phyloP scores from a whole-genome alignment of 2,329 filamentous ascomycete genomes.

The Claviceps digitariae region DNA sequence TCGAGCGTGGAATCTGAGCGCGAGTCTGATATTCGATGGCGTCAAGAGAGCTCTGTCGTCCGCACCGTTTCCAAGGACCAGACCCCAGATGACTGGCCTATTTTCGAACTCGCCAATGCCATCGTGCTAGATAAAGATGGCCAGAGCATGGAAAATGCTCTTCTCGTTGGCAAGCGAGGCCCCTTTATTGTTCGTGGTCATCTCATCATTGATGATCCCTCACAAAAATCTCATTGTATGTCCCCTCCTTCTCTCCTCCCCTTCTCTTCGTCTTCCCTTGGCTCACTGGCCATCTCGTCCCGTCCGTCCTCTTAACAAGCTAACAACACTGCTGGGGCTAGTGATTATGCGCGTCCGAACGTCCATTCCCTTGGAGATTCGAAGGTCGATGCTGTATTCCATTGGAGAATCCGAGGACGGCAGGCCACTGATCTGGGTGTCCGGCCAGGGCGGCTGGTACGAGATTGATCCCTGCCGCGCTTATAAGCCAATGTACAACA shows the following conservation, averaged over 20 bases:
- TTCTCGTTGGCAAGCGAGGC: conserved; percentile 44
- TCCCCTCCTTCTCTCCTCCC: not conserved
- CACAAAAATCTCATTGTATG: conserved; percentile 23
- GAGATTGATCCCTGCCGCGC: conserved; percentile 44
- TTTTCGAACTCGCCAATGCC: conserved; percentile 47
- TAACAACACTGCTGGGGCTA: conserved; percentile 5
- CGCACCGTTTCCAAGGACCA: conserved; percentile 13
- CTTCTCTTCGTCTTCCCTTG: not conserved
- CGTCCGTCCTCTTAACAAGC: not conserved
- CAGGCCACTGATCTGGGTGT: conserved; percentile 49
- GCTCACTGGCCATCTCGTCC: no score
- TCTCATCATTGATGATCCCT: conserved; percentile 36
- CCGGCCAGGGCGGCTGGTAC: conserved; percentile 49
- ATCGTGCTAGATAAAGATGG: conserved; percentile 43
- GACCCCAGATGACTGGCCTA: conserved; percentile 40
- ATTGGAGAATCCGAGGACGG: conserved; percentile 38
- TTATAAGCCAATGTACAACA: conserved; percentile 42
- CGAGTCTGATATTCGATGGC: conserved; percentile 20
- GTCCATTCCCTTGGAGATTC: conserved; percentile 36
- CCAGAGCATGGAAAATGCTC: conserved; percentile 41
- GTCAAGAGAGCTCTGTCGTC: conserved; percentile 22
- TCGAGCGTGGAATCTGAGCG: conserved; percentile 32
- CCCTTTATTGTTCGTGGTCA: conserved; percentile 49
- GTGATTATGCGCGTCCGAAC: conserved; percentile 19
- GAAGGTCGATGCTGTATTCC: conserved; percentile 34